phyloP scores from a whole-genome alignment of 1,284 basidiomycete genomes.

The Ustilago shanxiensis region DNA sequence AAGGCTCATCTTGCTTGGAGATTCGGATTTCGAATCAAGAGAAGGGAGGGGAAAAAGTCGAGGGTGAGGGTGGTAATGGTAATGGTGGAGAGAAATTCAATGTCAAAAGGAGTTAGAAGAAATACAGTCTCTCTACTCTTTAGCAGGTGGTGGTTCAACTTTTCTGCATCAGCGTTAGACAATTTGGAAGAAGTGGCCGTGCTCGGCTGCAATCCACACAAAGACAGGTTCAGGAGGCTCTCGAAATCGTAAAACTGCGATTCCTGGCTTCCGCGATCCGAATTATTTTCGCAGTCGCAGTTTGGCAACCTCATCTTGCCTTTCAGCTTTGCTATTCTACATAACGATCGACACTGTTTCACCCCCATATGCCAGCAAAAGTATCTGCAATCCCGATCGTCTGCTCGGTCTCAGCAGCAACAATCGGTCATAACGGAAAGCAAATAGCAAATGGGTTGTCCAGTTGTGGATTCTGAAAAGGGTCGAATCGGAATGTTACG shows the following conservation, averaged over 20 bases:
- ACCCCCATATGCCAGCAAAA: too few species aligned
- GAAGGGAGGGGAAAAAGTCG: conserved; percentile 13
- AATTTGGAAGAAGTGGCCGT: conserved; percentile 33
- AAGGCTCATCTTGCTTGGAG: conserved; percentile 51
- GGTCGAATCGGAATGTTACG: conserved; percentile 23
- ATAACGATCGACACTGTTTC: background rate
- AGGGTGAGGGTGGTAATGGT: conserved; percentile 24
- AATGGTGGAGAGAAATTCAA: conserved; percentile 36
- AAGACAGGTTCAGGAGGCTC: too few species aligned
- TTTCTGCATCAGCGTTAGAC: conserved; percentile 8
- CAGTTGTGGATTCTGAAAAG: background rate
- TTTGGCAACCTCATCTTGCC: background rate
- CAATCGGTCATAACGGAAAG: background rate
- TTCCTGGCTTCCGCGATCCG: conserved; percentile 31
- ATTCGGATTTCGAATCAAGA: conserved; percentile 26
- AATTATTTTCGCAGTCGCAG: conserved; percentile 29
- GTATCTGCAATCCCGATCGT: too few species aligned
- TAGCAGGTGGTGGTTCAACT: conserved; percentile 9
- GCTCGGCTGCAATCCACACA: conserved; percentile 8
- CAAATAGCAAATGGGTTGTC: background rate
- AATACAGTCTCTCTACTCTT: background rate
- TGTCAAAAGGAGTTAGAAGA: too few species aligned
- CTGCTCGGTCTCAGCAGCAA: too few species aligned
- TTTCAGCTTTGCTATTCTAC: background rate
- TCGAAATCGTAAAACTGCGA: too few species aligned